Conservation (phyloP, 352 stramenopile species). For the Globisporangium irregulare region DNA sequence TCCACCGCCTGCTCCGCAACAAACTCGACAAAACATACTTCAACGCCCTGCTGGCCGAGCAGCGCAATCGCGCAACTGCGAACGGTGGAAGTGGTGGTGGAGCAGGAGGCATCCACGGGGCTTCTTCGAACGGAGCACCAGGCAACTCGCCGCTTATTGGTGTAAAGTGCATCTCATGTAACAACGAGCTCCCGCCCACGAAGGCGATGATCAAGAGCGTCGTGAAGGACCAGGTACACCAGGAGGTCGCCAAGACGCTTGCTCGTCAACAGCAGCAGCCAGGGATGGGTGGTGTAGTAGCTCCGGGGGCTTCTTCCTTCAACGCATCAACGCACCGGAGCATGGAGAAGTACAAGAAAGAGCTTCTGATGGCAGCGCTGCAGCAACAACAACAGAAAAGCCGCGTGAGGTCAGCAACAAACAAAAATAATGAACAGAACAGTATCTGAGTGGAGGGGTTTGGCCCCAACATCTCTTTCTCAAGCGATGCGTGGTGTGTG, state of each 20-base stretch:
- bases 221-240: conserved; percentile 59
- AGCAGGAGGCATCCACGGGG: neutral
- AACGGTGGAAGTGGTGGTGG: conserved; percentile 6
- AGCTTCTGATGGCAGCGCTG: conserved; percentile 43
- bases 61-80: conserved; percentile 30
- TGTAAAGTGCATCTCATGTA: conserved; percentile 71
- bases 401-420: neutral
- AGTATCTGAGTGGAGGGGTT: neutral
- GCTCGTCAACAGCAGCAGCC: conserved; percentile 20
- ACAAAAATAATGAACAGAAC: neutral
- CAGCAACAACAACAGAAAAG: conserved; percentile 43
- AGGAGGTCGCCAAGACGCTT: conserved; percentile 55
- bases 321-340: conserved; percentile 57
- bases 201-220: conserved; percentile 57
- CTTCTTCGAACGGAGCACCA: conserved; percentile 1
- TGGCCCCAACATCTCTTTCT: no score
- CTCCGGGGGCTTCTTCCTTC: conserved; percentile 27
- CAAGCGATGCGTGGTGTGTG: neutral
- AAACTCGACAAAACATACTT: conserved; percentile 69
- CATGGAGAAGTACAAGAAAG: conserved; percentile 70
- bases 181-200: conserved; percentile 54
- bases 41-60: conserved; percentile 45
- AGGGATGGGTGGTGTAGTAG: neutral
- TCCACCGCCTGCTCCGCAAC: conserved; percentile 46
- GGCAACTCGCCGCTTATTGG: conserved; percentile 35